Evolutionary conservation across 139 green algal species (phyloP), one percentile per base, ranked within the genome.

Genomic region (Chlamydomonas incerta): DNA sequence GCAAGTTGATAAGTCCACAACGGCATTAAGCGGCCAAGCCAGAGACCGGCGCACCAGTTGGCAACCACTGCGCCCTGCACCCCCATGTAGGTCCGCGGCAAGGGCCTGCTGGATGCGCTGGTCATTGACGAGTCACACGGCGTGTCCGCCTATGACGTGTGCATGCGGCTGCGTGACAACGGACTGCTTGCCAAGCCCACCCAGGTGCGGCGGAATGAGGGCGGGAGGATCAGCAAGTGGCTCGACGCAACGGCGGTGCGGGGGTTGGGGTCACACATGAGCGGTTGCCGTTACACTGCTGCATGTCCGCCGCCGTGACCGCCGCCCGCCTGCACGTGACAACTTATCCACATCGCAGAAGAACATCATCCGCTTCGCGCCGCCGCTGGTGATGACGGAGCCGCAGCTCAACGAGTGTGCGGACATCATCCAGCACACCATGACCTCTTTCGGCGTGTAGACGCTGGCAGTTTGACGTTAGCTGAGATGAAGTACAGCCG

Each of bases 111-210:
- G 17, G 97, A 97, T 82, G 96, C 96, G 0, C 89, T 99, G 10
- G 94, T 98, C n/a, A 94, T 99, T 46, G 84, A 91, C 34, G 88
- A 87, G 67, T 47, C 72, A 11, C 72, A 88, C 63, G 92, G 92
- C 33, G 84, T 95, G 14, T 89, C 74, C 29, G 97, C 97, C 9
- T 97, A 90, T 83, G 95, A 99, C 55, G 85, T 99, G 26, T 99
- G 97, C 93, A 60, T 98, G 65, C 74, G 80, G 60, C 92, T 99
- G 62, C 94, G 94, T 63, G 92, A 98, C 84, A 87, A 88, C 63
- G 96, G 96, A 6, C 85, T 99, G 74, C 93, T 98, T 79, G 94
- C 96, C 67, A 99, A 99, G 93, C 97, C 97, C n/a, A 99, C 97
- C 0, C 96, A 98, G 50, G 90, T 68, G 24, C 26, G 62, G 21